Conservation (phyloP, 2,329 filamentous ascomycete species). For the Colletotrichum limetticola region DNA sequence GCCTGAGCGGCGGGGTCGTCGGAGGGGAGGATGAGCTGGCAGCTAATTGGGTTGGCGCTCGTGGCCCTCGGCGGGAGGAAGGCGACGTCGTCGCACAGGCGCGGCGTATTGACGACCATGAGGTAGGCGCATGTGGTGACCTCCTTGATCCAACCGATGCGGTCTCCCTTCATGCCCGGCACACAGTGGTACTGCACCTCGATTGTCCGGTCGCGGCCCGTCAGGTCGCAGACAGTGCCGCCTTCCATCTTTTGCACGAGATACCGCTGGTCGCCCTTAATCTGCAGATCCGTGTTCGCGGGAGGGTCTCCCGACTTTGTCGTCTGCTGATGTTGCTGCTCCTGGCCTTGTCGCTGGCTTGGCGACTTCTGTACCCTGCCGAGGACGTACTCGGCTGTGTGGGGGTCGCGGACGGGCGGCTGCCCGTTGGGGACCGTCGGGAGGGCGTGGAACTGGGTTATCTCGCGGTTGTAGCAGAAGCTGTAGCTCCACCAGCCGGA, state of each 20-base stretch:
- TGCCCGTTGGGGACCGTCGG: slow-evolving; percentile 74
- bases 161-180: slow-evolving; percentile 76
- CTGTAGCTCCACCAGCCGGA: slow-evolving; percentile 97
- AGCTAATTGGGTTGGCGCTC: slow-evolving; percentile 80
- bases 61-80: slow-evolving; percentile 86
- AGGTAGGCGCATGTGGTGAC: slow-evolving; percentile 90
- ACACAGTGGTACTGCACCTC: slow-evolving; percentile 87
- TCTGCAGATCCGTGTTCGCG: slow-evolving; percentile 74
- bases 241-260: slow-evolving; percentile 83
- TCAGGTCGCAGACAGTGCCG: slow-evolving; percentile 88
- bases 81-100: slow-evolving; percentile 86
- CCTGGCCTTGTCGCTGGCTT: slow-evolving; percentile 30
- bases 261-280: slow-evolving; percentile 86
- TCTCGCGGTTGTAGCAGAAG: slow-evolving; percentile 89
- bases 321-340: slow-evolving; percentile 28
- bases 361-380: slow-evolving; percentile 63
- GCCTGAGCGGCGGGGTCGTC: slow-evolving; percentile 54
- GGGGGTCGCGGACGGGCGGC: slow-evolving; percentile 81
- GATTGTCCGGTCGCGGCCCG: slow-evolving; percentile 81
- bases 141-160: slow-evolving; percentile 94
- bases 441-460: slow-evolving; percentile 91
- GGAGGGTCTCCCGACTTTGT: slow-evolving; percentile 22
- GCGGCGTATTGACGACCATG: slow-evolving; percentile 91
- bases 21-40: slow-evolving; percentile 73
- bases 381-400: slow-evolving; percentile 80